Evolutionary conservation across 2,329 filamentous ascomycete species (phyloP), one percentile per base, ranked within the genome.

Genomic region (Diaporthe ampelina): DNA sequence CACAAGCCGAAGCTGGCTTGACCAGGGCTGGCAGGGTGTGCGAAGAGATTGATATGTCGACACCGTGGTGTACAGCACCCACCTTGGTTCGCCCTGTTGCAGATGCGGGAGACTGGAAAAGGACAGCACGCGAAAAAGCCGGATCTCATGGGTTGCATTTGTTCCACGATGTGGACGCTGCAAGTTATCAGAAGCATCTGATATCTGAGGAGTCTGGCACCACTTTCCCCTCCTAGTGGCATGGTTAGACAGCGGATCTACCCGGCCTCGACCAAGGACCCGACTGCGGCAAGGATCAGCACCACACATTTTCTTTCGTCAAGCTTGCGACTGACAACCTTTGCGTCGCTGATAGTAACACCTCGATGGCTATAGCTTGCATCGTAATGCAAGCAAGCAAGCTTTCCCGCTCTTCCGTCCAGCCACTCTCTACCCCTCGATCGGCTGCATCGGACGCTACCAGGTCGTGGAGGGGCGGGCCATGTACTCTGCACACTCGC

Each of bases 221-320:
- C 74, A 74, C 72, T 58, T 65, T 63, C 68, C 61, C 72, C 72
- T 74, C 68, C 40, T 57, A 57, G 50, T 76, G 74, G 68, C 74
- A 65, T 76, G 74, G 74, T 74, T 50, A 40, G 32, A 52, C 26
- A 54, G 48, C 74, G 74, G 74, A 76, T 76, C 74, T 74, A 74
- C 72, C 72, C 74, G 74, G n/a, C 50, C 24, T 67, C n/a, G 59
- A 58, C 61, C 24, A 37, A 32, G 57, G 70, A 35, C 37, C 63
- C 48, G 11, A 52, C 63, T 65, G 37, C 29, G 59, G 72, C 54
- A 45, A 40, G 35, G 59, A 74, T 75, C 59, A 48, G 54, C 68
- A 50, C 3, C 45, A 50, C 21, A 50, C 32, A 52, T 21, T 52
- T 59, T 24, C 56, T n/a, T 54, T 52, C 24, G 26, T 43, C 57